Conservation (phyloP, 768 basidiomycete species). For the Mycena filopes region DNA sequence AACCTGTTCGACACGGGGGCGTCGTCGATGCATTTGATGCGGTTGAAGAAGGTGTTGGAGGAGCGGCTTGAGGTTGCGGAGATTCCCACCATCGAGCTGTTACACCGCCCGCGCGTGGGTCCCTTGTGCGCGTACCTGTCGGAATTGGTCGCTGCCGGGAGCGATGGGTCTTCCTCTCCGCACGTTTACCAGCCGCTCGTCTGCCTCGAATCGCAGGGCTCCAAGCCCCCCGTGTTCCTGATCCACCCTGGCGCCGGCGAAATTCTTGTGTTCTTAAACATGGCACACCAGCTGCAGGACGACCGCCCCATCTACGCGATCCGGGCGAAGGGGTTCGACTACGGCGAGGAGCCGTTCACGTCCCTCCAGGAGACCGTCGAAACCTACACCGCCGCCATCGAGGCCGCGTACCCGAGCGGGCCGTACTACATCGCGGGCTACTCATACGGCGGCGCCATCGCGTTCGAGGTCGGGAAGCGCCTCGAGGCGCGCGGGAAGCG, state of each 20-base stretch:
- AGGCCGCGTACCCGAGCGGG: slow-evolving; percentile 46
- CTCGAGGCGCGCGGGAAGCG: slow-evolving; percentile 47
- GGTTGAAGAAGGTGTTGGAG: slow-evolving; percentile 42
- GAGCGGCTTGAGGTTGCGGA: slow-evolving; percentile 34
- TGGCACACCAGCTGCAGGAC: slow-evolving; percentile 51
- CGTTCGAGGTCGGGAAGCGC: slow-evolving; percentile 53
- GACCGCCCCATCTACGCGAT: slow-evolving; percentile 58
- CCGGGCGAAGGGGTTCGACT: slow-evolving; percentile 56
- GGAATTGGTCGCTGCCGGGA: slow-evolving; percentile 18
- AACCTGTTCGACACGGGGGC: slow-evolving; percentile 57
- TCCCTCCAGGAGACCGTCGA: slow-evolving; percentile 54
- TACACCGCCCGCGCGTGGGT: slow-evolving; percentile 46
- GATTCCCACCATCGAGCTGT: slow-evolving; percentile 48
- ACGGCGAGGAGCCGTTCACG: slow-evolving; percentile 46
- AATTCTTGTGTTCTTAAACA: slow-evolving; percentile 46
- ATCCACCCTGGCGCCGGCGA: slow-evolving; percentile 56
- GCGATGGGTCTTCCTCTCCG: background rate
- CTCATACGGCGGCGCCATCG: slow-evolving; percentile 56
- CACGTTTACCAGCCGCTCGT: slow-evolving; percentile 53
- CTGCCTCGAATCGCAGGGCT: slow-evolving; percentile 48
- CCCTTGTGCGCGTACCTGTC: slow-evolving; percentile 43
- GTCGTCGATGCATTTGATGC: slow-evolving; percentile 50
- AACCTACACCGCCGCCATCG: slow-evolving; percentile 47
- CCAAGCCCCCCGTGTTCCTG: slow-evolving; percentile 55
- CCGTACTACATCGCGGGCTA: slow-evolving; percentile 58